phyloP scores from a whole-genome alignment of 2,329 filamentous ascomycete species.

The Ascochyta clinopodiicola region DNA sequence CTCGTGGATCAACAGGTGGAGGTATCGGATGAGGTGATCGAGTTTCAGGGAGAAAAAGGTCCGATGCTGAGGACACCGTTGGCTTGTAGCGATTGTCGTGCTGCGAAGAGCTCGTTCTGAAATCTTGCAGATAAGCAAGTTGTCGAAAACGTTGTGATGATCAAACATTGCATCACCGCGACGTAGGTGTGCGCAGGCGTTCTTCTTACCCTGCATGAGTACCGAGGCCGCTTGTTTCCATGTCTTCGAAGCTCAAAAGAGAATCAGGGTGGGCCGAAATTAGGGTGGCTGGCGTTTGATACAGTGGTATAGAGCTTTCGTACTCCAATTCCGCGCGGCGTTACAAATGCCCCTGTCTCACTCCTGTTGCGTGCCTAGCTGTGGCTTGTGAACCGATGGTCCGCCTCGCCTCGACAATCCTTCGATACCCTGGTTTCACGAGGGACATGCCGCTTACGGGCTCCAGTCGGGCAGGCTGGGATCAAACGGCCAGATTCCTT shows the following conservation, averaged over 20 bases:
- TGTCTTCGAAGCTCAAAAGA: constrained; percentile 2
- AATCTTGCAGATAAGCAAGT: not conserved
- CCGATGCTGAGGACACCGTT: not conserved
- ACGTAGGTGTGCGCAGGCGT: constrained; percentile 8
- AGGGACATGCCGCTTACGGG: constrained; percentile 9
- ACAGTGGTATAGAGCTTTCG: constrained; percentile 10
- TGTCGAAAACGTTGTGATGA: not conserved
- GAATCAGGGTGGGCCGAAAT: constrained; percentile 8
- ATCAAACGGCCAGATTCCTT: not conserved
- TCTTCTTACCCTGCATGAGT: constrained; percentile 7
- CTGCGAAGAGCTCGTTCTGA: not conserved
- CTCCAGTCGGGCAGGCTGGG: not conserved
- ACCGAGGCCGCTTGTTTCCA: constrained; percentile 2
- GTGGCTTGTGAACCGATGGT: constrained; percentile 13
- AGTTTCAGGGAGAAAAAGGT: not conserved
- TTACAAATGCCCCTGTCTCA: constrained; percentile 13
- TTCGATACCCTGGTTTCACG: constrained; percentile 15
- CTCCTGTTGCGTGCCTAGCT: constrained; percentile 7
- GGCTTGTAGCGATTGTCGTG: not conserved
- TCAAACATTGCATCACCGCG: constrained; percentile 14
- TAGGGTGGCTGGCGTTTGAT: constrained; percentile 9
- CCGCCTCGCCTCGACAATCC: constrained; percentile 16
- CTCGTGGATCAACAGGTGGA: constrained; percentile 6
- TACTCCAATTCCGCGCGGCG: not conserved
- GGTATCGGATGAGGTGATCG: constrained; percentile 7